Conservation (phyloP, 1,284 basidiomycete species). For the Lignosus rhinocerotis region DNA sequence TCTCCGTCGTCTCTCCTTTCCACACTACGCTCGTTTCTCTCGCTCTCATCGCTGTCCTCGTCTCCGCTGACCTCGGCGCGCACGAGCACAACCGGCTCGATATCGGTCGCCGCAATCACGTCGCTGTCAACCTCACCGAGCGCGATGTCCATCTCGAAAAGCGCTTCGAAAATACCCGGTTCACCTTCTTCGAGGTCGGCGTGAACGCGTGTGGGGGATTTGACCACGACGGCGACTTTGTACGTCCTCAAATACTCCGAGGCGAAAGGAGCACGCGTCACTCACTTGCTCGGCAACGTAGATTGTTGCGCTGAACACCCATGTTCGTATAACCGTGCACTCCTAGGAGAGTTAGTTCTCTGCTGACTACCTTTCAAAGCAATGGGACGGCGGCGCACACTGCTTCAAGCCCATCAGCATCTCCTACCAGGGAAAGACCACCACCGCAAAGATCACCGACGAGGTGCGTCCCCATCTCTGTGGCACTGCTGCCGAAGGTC, state of each 20-base stretch:
- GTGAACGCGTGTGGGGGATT: constrained; percentile 18
- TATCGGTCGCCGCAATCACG: constrained; percentile 8
- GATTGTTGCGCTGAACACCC: constrained; percentile 15
- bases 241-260: constrained; percentile 22
- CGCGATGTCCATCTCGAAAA: constrained; percentile 15
- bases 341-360: background rate
- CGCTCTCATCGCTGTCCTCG: constrained; percentile 3
- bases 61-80: background rate
- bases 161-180: constrained; percentile 24
- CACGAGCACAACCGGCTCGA: constrained; percentile 3
- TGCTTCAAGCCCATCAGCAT: constrained; percentile 2
- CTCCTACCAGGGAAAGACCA: background rate
- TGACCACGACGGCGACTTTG: constrained; percentile 33
- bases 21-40: constrained; percentile 12
- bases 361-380: background rate
- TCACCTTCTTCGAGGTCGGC: constrained; percentile 49
- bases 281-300: background rate
- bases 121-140: constrained; percentile 1
- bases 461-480: background rate
- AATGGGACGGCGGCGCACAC: background rate
- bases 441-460: constrained; percentile 1
- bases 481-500: background rate
- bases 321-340: constrained; percentile 1
- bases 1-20: constrained; percentile 10
- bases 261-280: too few relatives aligned